Conservation (phyloP, 768 basidiomycete species). For the Coprinopsis marcescibilis region DNA sequence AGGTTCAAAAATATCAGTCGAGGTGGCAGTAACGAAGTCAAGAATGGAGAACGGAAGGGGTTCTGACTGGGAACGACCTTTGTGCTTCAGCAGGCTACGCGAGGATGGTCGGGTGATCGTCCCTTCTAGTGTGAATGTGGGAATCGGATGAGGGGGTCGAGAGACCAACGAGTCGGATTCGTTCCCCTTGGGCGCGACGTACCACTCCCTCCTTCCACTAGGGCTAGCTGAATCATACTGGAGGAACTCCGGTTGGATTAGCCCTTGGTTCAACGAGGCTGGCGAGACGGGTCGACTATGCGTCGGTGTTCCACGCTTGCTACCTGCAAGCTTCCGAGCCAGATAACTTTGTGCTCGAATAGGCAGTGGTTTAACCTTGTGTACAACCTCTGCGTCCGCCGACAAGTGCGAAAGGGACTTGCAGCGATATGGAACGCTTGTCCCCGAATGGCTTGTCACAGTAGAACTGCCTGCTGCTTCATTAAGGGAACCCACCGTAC, state of each 20-base stretch:
- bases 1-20: constrained; percentile 46
- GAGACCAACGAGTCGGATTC: constrained; percentile 1
- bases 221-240: neutral
- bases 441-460: constrained; percentile 2
- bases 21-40: constrained; percentile 49
- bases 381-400: constrained; percentile 39
- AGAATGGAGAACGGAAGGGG: constrained; percentile 57
- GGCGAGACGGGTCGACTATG: constrained; percentile 4
- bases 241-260: neutral
- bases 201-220: constrained; percentile 8
- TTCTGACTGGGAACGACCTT: constrained; percentile 58
- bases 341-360: constrained; percentile 42
- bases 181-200: constrained; percentile 5
- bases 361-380: constrained; percentile 37
- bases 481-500: too few relatives aligned
- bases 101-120: neutral
- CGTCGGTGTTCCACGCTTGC: constrained; percentile 26
- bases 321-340: constrained; percentile 50
- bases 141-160: constrained; percentile 5
- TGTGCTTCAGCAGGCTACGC: constrained; percentile 32
- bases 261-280: neutral
- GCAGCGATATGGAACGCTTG: constrained; percentile 29
- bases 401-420: constrained; percentile 56
- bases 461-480: too few relatives aligned
- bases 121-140: constrained; percentile 1